These are phyloP conservation scores for Fusarium sp. DNA, from an alignment of 2,329 filamentous ascomycete genomes.

Conservation along the genomic window DNA sequence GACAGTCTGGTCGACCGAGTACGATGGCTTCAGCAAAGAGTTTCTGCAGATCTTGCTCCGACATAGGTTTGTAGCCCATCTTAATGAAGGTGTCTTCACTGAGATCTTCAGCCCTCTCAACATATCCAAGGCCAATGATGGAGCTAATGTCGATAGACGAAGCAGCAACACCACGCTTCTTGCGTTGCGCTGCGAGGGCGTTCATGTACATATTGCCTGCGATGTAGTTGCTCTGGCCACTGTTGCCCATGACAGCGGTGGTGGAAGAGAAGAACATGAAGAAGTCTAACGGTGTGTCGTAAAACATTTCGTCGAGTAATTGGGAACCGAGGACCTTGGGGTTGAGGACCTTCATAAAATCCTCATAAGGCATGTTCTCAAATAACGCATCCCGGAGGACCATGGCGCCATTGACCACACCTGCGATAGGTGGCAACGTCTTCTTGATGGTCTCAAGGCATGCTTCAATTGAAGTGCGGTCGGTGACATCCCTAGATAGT, in stretches of 20 bases:
- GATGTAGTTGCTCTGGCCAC: conserved; percentile 2
- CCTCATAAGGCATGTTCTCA: background rate
- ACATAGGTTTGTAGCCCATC: background rate
- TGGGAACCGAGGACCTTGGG: conserved; percentile 1
- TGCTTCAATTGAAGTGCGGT: background rate
- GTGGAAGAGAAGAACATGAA: conserved; percentile 3
- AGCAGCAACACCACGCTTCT: background rate
- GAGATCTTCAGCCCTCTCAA: background rate
- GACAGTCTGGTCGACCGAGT: background rate
- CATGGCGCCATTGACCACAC: conserved; percentile 8
- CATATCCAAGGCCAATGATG: background rate
- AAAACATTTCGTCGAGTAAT: conserved; percentile 3
- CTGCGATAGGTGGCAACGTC: conserved; percentile 2
- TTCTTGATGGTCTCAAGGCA: conserved; percentile 7
- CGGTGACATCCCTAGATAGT: background rate
- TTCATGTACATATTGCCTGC: conserved; percentile 1
- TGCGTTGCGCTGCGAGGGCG: background rate
- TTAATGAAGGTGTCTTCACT: background rate
- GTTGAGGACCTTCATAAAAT: background rate
- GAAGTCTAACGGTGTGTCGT: background rate
- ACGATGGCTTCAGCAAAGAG: background rate
- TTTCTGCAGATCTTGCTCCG: background rate
- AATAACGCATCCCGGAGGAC: background rate
- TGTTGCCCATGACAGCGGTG: background rate
- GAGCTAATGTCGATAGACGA: background rate